Evolutionary conservation across 441 rosid species (phyloP), one percentile per base, ranked within the genome.

Genomic region (Populus trichocarpa): DNA sequence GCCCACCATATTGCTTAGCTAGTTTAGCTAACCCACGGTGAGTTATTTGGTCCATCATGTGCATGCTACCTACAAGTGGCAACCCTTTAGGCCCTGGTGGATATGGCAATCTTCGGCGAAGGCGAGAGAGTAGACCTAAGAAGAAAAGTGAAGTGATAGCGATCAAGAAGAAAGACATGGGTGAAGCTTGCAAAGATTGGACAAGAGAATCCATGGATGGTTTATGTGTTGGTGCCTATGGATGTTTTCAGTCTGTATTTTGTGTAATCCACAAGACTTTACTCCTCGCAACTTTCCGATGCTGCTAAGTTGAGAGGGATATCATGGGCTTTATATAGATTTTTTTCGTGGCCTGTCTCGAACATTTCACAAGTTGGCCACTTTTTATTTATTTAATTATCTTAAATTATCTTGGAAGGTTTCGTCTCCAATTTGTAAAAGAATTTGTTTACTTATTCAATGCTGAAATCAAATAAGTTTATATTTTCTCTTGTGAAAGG

Each of bases 1-100:
- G 70, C 0, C 99, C 99, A 7, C 99, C 98, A 16, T 91, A 94
- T 64, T 84, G 63, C 16, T 88, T 71, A 16, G 90, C 94, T 9
- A 96, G 79, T 14, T 86, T 85, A 3, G 93, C 93, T 12, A 96
- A 85, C 12, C 97, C 99, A 63, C 94, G 93, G 84, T 96, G 99
- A 0, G 95, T 96, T 74, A 96, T 78, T 77, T 94, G 96, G 87
- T 93, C 97, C 93, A 93, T 90, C 92, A 96, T 85, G 1, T 84
- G 63, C 93, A 96, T 90, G 86, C 89, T 96, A n/a, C 99, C 99
- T 40, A 96, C 87, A 38, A 96, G 75, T 11, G 99, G 98, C 40
- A 87, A 73, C 18, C 99, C 99, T 76, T 81, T 88, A 0, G 99
- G 99, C 8, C 97, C 97, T 3, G 97, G 98, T 2, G 99, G 99